These are phyloP conservation scores for Diaporthe helianthi DNA, from an alignment of 2,329 filamentous ascomycete species.

Conservation along the genomic window DNA sequence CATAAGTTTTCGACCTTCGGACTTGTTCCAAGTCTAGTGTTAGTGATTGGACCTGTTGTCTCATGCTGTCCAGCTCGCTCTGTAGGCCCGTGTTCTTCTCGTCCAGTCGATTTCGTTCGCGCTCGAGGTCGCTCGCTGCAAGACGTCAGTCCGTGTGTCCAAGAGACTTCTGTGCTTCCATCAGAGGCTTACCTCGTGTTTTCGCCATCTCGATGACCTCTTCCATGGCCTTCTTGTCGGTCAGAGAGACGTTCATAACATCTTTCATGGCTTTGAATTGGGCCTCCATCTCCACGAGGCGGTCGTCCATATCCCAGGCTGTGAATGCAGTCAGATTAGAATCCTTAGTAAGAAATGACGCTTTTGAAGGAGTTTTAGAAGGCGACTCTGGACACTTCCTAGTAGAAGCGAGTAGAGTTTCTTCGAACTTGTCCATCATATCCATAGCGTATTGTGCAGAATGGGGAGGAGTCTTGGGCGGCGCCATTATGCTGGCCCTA, in stretches of 20 bases:
- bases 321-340: constrained; percentile 71
- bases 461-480: constrained; percentile 42
- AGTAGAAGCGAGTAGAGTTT: constrained; percentile 40
- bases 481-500: constrained; percentile 36
- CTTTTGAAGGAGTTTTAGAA: constrained; percentile 44
- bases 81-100: constrained; percentile 60
- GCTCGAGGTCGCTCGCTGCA: constrained; percentile 57
- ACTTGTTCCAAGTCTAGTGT: constrained; percentile 51
- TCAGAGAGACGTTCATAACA: constrained; percentile 73
- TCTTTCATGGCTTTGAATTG: constrained; percentile 76
- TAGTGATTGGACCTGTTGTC: constrained; percentile 54
- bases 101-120: constrained; percentile 54
- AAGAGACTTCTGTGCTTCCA: not conserved
- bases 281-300: constrained; percentile 77
- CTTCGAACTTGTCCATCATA: constrained; percentile 39
- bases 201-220: constrained; percentile 79
- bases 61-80: constrained; percentile 64
- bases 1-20: constrained; percentile 54
- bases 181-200: constrained; percentile 67
- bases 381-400: constrained; percentile 48
- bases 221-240: constrained; percentile 73
- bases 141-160: constrained; percentile 34
- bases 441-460: constrained; percentile 25
- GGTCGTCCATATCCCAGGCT: constrained; percentile 82
- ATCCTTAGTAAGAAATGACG: constrained; percentile 70